Conservation (phyloP, 345 rosid genomes). For the Murraya koenigii region DNA sequence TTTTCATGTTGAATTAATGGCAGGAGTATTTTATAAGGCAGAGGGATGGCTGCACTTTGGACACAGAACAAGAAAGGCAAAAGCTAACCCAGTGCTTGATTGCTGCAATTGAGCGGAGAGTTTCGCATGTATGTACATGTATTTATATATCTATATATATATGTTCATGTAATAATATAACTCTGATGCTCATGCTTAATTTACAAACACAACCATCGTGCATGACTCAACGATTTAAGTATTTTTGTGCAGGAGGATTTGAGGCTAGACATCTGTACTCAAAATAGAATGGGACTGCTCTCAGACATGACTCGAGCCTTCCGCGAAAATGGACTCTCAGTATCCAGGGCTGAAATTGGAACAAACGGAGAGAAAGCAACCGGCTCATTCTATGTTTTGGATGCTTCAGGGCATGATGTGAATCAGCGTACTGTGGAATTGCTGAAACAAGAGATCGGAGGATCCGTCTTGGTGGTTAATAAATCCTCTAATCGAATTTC, state of each 20-base stretch:
- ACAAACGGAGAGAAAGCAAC: constrained; percentile 50
- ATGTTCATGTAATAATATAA: not conserved
- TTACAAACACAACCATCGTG: not conserved
- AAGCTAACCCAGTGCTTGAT: constrained; percentile 60
- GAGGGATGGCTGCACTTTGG: constrained; percentile 65
- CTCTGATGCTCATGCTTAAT: not conserved
- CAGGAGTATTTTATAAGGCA: constrained; percentile 89
- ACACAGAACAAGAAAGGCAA: constrained; percentile 51
- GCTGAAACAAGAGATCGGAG: constrained; percentile 64
- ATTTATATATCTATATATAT: no score
- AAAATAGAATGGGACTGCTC: constrained; percentile 60
- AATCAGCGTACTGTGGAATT: constrained; percentile 35
- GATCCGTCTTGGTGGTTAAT: constrained; percentile 45
- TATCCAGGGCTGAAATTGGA: constrained; percentile 60
- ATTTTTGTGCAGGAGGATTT: constrained; percentile 50
- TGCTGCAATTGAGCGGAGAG: constrained; percentile 76
- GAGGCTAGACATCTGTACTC: constrained; percentile 54
- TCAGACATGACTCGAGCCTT: constrained; percentile 60
- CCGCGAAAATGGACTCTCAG: constrained; percentile 71
- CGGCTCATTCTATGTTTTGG: constrained; percentile 74
- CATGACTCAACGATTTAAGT: not conserved
- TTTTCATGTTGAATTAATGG: not conserved
- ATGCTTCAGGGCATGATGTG: constrained; percentile 56
- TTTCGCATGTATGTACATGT: constrained; percentile 36
- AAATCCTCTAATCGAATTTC: constrained; percentile 27